A percentile compares a stretch with the other conserved stretches of the same genome.
phyloP scores from a whole-genome alignment of 148 eudicot genomes.

The Heliosperma pusillum region DNA sequence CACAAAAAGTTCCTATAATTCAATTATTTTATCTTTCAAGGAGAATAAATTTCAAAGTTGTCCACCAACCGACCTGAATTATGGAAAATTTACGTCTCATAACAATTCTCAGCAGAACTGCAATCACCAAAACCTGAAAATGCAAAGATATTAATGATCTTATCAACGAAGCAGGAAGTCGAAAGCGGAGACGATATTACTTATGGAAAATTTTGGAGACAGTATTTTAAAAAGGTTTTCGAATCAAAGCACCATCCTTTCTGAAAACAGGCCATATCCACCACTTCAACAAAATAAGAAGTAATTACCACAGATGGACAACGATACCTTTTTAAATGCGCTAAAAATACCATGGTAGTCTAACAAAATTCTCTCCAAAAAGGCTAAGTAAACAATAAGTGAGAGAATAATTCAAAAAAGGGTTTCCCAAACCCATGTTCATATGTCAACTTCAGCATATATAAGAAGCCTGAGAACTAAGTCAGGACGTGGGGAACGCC shows the following conservation, averaged over 20 bases:
- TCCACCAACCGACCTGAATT: slow-evolving; percentile 65
- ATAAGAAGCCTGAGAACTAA: neutral
- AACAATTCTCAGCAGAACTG: slow-evolving; percentile 69
- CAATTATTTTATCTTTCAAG: slow-evolving; percentile 1
- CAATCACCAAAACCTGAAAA: slow-evolving; percentile 94
- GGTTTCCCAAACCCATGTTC: neutral
- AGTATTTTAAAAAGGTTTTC: neutral
- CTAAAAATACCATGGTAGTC: neutral
- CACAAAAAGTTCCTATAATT: neutral
- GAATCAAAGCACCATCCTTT: neutral
- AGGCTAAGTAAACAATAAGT: neutral
- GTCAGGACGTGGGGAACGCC: neutral
- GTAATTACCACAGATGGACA: neutral
- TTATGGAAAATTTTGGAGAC: neutral
- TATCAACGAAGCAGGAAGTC: neutral
- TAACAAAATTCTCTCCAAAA: neutral
- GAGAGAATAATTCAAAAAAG: neutral
- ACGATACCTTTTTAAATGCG: neutral
- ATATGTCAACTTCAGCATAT: slow-evolving; percentile 6
- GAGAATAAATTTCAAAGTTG: neutral
- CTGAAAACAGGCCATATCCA: neutral
- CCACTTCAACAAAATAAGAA: neutral
- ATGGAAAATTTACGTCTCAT: slow-evolving; percentile 92
- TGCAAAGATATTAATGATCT: slow-evolving; percentile 8
- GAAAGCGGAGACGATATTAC: neutral